Percentiles rank a stretch among this genome's conserved stretches.
Conservation (phyloP, 2,329 filamentous ascomycete genomes). For the Rasamsonia emersonii region DNA sequence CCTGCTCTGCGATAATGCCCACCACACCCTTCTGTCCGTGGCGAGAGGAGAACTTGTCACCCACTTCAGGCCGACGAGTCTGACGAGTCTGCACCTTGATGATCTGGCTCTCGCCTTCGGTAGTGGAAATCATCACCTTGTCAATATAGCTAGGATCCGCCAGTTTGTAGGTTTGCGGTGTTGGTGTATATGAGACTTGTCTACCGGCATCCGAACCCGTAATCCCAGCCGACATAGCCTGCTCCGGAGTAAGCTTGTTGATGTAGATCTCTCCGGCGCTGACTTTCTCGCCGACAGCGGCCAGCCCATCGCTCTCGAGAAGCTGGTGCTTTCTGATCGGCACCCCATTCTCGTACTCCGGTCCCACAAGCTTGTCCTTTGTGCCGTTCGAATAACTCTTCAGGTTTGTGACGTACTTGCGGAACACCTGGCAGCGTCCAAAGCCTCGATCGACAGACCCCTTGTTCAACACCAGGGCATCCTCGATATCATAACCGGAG, state of each 20-base stretch:
- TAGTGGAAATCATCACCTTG: constrained; percentile 89
- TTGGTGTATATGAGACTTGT: constrained; percentile 27
- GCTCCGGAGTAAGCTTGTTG: constrained; percentile 77
- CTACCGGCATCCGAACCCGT: constrained; percentile 49
- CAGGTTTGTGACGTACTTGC: constrained; percentile 79
- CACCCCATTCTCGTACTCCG: constrained; percentile 54
- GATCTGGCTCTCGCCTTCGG: constrained; percentile 74
- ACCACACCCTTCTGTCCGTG: constrained; percentile 98
- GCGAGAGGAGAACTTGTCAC: constrained; percentile 97
- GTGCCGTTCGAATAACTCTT: constrained; percentile 80
- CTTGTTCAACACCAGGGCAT: constrained; percentile 94
- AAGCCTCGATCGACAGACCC: constrained; percentile 92
- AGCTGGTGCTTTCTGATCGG: constrained; percentile 61
- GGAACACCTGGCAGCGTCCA: constrained; percentile 94
- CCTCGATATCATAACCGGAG: constrained; percentile 98
- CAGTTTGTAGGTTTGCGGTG: constrained; percentile 62
- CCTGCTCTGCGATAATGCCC: constrained; percentile 91
- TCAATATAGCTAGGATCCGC: constrained; percentile 84
- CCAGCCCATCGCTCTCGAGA: constrained; percentile 79
- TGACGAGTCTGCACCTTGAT: constrained; percentile 96
- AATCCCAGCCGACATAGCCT: constrained; percentile 64
- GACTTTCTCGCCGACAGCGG: constrained; percentile 74
- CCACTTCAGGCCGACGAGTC: constrained; percentile 85
- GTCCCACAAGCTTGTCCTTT: constrained; percentile 51
- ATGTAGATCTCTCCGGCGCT: constrained; percentile 76